phyloP scores from a whole-genome alignment of 164 flowering plant genomes.

The Kingdonia uniflora region DNA sequence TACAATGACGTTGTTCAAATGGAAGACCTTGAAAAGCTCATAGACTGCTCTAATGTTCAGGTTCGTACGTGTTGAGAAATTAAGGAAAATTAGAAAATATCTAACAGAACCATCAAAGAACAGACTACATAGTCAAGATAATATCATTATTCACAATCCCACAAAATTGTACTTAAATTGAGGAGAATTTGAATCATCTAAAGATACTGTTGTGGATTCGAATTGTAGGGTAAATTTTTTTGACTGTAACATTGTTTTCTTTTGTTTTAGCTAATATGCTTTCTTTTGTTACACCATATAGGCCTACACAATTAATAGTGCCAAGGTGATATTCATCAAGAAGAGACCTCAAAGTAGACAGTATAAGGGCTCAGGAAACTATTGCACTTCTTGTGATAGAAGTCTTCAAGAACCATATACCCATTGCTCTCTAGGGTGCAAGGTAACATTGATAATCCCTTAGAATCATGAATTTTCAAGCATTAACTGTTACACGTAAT shows the following conservation, averaged over 20 bases:
- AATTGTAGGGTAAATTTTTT: no score
- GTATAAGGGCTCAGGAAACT: constrained; percentile 79
- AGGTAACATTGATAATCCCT: constrained; percentile 35
- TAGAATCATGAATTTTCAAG: no score
- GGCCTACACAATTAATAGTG: constrained; percentile 86
- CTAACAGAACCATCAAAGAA: no score
- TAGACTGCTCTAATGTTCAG: constrained; percentile 88
- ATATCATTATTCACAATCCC: no score
- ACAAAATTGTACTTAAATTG: no score
- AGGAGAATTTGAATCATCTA: no score
- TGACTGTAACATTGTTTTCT: no score
- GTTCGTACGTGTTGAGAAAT: constrained; percentile 26
- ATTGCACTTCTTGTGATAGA: constrained; percentile 86
- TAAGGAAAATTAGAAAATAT: no score
- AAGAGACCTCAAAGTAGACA: constrained; percentile 91
- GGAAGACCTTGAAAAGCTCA: constrained; percentile 80
- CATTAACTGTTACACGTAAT: no score
- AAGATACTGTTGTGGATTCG: no score
- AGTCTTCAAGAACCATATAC: constrained; percentile 81
- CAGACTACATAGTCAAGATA: no score
- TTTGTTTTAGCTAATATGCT: background rate
- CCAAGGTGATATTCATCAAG: constrained; percentile 93
- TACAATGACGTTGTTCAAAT: constrained; percentile 81
- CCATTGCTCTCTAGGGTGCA: constrained; percentile 94
- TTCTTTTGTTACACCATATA: constrained; percentile 8